Base-by-base conservation (phyloP, 345 rosid species). In the Anacardium occidentale region DNA sequence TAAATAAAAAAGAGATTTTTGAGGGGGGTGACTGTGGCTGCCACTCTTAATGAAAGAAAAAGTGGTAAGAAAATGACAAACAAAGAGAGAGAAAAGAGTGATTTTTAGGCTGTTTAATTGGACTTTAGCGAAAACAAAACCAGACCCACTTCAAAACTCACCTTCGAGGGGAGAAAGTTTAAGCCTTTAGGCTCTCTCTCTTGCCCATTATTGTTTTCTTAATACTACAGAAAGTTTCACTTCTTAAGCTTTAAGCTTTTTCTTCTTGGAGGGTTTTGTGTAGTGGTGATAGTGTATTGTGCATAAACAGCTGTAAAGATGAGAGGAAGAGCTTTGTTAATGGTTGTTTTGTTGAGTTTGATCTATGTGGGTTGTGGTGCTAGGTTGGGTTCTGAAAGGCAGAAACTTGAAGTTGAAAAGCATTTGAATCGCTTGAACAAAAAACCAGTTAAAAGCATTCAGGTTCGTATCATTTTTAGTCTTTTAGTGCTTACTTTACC, bases 391-490 rank as follows among this genome's bases (percentile, higher is more conserved):
- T 87, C 72, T 11, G 76, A 65, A 40, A 89, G 81, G 81, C 97
- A 85, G 86, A 89, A 82, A 66, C 82, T 92, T 59, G 86, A 89
- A 76, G 94, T 92, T 34, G 85, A 85, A 73, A 92, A 88, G 75
- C 99, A 88, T 79, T 80, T 95, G 90, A 87, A 90, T 50, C 92
- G 97, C 64, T 72, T 95, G 81, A 95, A 95, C 87, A 95, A 95
- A 80, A 84, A 93, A 20, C 82, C 94, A 61, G 87, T 88, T 50
- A 87, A 93, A 66, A 88, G 83, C 91, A 91, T 95, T 78, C 74
- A 91, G 97, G 95, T 85, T 44, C 42, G 61, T 10, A 63, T 11
- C 54, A 48, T 61, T 6, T 13, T 26, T 8, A 8, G 24, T 22
- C 32, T 48, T 24, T 15, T 47, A 14, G 12, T 57, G 50, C 6